These are phyloP conservation scores for Pichia sporocuriosa DNA, from an alignment of 805 yeast genomes.

Conservation along the genomic window DNA sequence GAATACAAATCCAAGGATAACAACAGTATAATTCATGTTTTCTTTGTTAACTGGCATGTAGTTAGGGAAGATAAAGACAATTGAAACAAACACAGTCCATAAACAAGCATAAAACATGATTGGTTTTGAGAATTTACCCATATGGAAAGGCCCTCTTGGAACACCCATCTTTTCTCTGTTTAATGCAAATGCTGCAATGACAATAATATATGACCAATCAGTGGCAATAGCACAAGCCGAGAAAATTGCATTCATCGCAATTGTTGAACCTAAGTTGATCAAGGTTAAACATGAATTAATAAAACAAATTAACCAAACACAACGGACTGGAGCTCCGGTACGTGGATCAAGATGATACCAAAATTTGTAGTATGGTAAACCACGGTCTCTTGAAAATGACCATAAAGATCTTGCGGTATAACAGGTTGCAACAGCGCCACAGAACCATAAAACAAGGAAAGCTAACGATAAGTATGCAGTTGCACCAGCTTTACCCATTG, in stretches of 20 bases:
- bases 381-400: conserved; percentile 52
- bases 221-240: conserved; percentile 48
- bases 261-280: conserved; percentile 35
- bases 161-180: conserved; percentile 42
- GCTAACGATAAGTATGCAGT: conserved; percentile 43
- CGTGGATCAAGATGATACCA: conserved; percentile 35
- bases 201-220: conserved; percentile 44
- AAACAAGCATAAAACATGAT: conserved; percentile 35
- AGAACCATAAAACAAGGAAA: conserved; percentile 44
- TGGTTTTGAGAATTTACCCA: conserved; percentile 36
- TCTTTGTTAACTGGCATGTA: conserved; percentile 35
- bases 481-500: conserved; percentile 49
- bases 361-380: conserved; percentile 40
- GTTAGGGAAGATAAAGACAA: conserved; percentile 48
- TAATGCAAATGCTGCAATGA: conserved; percentile 35
- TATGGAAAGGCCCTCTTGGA: conserved; percentile 41
- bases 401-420: conserved; percentile 47
- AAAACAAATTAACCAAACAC: conserved; percentile 37
- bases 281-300: conserved; percentile 39
- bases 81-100: conserved; percentile 43
- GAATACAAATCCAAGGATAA: conserved; percentile 38
- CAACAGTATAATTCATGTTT: conserved; percentile 50
- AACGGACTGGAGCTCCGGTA: conserved; percentile 38
- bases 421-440: conserved; percentile 46
- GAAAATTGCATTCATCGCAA: conserved; percentile 49